These are phyloP conservation scores for Penicillium chermesinum DNA, from an alignment of 495 filamentous ascomycete species.

Conservation along the genomic window DNA sequence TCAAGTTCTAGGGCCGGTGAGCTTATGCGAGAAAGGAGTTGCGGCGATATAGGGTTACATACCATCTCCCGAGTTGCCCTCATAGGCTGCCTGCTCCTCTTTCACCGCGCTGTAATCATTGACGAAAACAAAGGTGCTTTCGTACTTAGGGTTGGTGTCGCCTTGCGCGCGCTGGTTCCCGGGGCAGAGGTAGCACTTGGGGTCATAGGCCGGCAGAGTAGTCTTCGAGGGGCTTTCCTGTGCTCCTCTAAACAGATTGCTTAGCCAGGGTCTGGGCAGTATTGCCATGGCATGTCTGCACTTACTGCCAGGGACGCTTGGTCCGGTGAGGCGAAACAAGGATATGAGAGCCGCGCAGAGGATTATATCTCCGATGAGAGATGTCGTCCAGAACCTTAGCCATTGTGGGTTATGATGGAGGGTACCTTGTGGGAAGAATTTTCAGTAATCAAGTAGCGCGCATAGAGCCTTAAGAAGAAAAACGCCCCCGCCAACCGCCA, in stretches of 20 bases:
- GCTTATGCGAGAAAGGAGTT: neutral
- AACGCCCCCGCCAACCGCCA: slow-evolving; percentile 6
- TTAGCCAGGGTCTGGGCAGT: neutral
- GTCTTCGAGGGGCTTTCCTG: slow-evolving; percentile 79
- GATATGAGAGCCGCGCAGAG: slow-evolving; percentile 80
- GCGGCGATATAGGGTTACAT: slow-evolving; percentile 9
- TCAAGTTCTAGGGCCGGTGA: slow-evolving; percentile 52
- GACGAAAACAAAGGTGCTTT: slow-evolving; percentile 86
- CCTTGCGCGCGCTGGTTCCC: slow-evolving; percentile 90
- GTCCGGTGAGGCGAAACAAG: slow-evolving; percentile 93
- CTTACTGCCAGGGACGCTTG: slow-evolving; percentile 98
- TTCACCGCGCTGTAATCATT: slow-evolving; percentile 98
- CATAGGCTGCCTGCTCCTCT: slow-evolving; percentile 75
- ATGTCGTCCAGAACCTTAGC: slow-evolving; percentile 88
- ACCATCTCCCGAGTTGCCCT: slow-evolving; percentile 49
- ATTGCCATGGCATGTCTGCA: slow-evolving; percentile 7
- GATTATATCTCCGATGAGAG: slow-evolving; percentile 92
- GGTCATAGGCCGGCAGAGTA: slow-evolving; percentile 74
- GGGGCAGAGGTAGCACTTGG: slow-evolving; percentile 92
- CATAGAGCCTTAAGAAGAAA: slow-evolving; percentile 1
- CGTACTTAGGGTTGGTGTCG: slow-evolving; percentile 80
- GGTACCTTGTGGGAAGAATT: slow-evolving; percentile 9
- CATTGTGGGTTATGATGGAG: slow-evolving; percentile 35
- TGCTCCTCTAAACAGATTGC: slow-evolving; percentile 66
- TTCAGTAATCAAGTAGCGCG: neutral